phyloP scores from a whole-genome alignment of 108 stramenopile species.

The Cyclostephanos invisitatus region DNA sequence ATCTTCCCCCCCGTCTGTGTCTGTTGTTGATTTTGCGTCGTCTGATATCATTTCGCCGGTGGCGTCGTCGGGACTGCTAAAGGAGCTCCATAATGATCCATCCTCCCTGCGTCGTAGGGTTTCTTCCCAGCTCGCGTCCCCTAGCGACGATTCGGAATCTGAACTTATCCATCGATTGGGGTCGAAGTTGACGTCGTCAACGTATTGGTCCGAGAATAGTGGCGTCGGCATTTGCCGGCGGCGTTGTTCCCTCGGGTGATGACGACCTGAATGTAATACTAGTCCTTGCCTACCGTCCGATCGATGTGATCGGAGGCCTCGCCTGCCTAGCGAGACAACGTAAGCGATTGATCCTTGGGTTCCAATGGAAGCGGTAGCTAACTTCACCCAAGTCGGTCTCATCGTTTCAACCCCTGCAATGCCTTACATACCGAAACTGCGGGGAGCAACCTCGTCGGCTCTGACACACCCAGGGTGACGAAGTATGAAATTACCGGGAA shows the following conservation, averaged over 20 bases:
- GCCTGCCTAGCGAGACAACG: not conserved
- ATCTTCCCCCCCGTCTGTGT: conserved; percentile 53
- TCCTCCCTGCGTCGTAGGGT: conserved; percentile 53
- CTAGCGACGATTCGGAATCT: conserved; percentile 48
- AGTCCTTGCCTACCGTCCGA: not conserved
- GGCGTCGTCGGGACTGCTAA: conserved; percentile 54
- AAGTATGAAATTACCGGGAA: too few species aligned
- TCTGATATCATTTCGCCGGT: conserved; percentile 21
- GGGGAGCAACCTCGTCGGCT: too few species aligned
- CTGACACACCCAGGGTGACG: too few species aligned
- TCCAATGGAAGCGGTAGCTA: conserved; percentile 9
- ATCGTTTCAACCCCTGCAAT: not conserved
- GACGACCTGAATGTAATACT: not conserved
- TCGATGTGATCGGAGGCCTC: conserved; percentile 2
- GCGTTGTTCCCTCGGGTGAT: not conserved
- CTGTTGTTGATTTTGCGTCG: not conserved
- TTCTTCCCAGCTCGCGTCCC: conserved; percentile 55
- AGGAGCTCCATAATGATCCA: conserved; percentile 73
- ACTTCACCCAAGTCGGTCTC: conserved; percentile 2
- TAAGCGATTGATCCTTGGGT: conserved; percentile 5
- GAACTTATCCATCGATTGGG: conserved; percentile 46
- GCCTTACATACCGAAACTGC: too few species aligned
- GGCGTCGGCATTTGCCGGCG: not conserved
- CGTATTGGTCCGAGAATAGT: conserved; percentile 17
- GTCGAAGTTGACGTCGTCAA: conserved; percentile 17